A percentile compares a stretch with the other conserved stretches of the same genome.
Conservation (phyloP, 148 eudicot genomes). For the Limonium bicolor region DNA sequence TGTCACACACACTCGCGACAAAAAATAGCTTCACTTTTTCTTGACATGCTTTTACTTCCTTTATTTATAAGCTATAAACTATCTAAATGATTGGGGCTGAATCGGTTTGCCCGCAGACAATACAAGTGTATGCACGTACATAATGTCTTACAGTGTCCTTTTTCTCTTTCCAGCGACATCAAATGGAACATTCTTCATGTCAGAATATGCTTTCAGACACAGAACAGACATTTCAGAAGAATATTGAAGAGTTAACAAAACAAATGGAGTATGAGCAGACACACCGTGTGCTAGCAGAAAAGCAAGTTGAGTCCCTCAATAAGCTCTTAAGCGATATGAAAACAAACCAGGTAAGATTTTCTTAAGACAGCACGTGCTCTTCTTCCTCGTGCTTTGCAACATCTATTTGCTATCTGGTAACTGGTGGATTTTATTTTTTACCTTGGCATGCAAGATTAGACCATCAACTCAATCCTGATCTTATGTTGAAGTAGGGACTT, state of each 20-base stretch:
- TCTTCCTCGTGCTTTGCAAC: too few relatives aligned
- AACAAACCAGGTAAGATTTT: conserved; percentile 21
- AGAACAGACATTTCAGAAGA: conserved; percentile 52
- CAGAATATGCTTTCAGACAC: conserved; percentile 56
- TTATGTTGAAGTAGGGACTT: background rate
- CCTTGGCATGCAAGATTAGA: too few relatives aligned
- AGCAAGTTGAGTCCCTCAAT: conserved; percentile 26
- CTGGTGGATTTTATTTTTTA: background rate
- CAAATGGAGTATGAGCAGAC: conserved; percentile 40
- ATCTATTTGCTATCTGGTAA: too few relatives aligned
- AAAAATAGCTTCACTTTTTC: too few relatives aligned
- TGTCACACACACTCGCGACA: too few relatives aligned
- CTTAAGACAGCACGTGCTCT: background rate
- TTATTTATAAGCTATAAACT: too few relatives aligned
- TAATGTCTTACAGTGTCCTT: background rate
- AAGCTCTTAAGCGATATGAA: conserved; percentile 24
- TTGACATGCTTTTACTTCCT: too few relatives aligned
- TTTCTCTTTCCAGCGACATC: conserved; percentile 32
- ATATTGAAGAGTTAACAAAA: conserved; percentile 33
- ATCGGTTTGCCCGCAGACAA: too few relatives aligned
- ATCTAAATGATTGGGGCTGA: too few relatives aligned
- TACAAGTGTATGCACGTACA: too few relatives aligned
- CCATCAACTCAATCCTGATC: too few relatives aligned
- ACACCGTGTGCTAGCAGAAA: conserved; percentile 26
- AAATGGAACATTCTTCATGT: conserved; percentile 37